These are phyloP conservation scores for Phytophthora syringae DNA, from an alignment of 352 stramenopile genomes.

Conservation along the genomic window DNA sequence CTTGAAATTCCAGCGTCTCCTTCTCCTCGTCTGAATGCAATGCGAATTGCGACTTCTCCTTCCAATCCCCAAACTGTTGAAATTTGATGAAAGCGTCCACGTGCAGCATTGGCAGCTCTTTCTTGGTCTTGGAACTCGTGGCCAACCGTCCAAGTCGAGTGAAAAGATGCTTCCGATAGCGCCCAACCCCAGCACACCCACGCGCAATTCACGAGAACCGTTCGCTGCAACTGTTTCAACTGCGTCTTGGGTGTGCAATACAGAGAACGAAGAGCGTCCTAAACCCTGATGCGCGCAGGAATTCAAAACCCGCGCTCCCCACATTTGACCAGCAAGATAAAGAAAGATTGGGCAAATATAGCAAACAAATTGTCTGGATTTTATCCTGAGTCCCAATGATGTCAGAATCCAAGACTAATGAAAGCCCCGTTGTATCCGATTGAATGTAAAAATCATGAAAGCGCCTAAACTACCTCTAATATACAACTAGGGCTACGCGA, in stretches of 20 bases:
- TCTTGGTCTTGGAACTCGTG: not conserved
- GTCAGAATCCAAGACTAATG: no score
- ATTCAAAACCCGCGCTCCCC: not conserved
- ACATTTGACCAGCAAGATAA: not conserved
- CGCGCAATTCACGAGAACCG: constrained; percentile 22
- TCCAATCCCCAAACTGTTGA: constrained; percentile 41
- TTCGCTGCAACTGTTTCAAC: not conserved
- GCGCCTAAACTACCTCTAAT: no score
- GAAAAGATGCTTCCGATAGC: constrained; percentile 84
- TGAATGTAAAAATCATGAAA: no score
- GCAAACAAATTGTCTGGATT: no score
- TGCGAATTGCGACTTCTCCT: constrained; percentile 11
- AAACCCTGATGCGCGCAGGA: not conserved
- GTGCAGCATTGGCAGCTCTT: constrained; percentile 1
- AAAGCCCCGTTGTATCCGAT: no score
- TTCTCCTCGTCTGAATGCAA: constrained; percentile 10
- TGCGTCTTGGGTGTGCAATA: not conserved
- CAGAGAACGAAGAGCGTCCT: constrained; percentile 6
- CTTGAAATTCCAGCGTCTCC: constrained; percentile 20
- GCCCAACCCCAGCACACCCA: constrained; percentile 73
- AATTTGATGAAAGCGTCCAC: constrained; percentile 67
- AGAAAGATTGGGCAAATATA: no score
- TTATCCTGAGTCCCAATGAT: no score
- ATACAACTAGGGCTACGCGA: no score
- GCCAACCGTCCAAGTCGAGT: constrained; percentile 48